phyloP scores from a whole-genome alignment of 2,329 filamentous ascomycete genomes.

The Hypomyces rosellus region DNA sequence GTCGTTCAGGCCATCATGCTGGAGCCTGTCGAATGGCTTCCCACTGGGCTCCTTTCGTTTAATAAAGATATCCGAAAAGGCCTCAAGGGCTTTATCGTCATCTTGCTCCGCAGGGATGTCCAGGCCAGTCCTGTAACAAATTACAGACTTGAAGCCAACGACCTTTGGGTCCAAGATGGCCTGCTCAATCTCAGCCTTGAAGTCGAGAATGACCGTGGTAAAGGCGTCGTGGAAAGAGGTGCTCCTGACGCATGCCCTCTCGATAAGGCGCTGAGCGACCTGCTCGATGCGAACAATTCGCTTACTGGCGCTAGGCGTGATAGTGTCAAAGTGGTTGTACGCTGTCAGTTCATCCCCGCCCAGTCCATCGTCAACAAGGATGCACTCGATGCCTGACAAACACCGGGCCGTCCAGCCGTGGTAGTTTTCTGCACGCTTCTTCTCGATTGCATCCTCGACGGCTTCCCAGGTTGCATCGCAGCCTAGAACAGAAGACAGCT shows the following conservation, averaged over 20 bases:
- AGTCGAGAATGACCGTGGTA: constrained; percentile 27
- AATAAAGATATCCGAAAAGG: constrained; percentile 32
- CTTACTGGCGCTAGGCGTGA: constrained; percentile 57
- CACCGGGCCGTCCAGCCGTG: constrained; percentile 57
- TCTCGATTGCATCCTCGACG: constrained; percentile 39
- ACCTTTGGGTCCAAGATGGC: constrained; percentile 60
- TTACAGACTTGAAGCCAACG: constrained; percentile 74
- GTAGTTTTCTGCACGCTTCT: constrained; percentile 38
- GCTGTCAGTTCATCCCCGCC: constrained; percentile 46
- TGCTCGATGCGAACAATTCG: constrained; percentile 74
- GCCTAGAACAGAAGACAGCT: constrained; percentile 59
- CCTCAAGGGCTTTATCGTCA: constrained; percentile 33
- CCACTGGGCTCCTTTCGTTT: constrained; percentile 10
- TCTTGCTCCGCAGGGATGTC: constrained; percentile 45
- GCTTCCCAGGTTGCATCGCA: constrained; percentile 58
- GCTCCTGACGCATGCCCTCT: constrained; percentile 34
- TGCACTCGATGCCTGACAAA: constrained; percentile 63
- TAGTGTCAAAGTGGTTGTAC: constrained; percentile 60
- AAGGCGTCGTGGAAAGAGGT: constrained; percentile 20
- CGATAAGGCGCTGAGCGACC: constrained; percentile 57
- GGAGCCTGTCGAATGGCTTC: constrained; percentile 44
- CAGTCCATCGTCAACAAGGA: constrained; percentile 75
- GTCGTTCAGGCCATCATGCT: constrained; percentile 61
- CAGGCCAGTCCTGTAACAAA: constrained; percentile 75
- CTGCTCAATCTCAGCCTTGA: constrained; percentile 42